Base-by-base conservation (phyloP, 352 stramenopile species). In the Globisporangium polare region DNA sequence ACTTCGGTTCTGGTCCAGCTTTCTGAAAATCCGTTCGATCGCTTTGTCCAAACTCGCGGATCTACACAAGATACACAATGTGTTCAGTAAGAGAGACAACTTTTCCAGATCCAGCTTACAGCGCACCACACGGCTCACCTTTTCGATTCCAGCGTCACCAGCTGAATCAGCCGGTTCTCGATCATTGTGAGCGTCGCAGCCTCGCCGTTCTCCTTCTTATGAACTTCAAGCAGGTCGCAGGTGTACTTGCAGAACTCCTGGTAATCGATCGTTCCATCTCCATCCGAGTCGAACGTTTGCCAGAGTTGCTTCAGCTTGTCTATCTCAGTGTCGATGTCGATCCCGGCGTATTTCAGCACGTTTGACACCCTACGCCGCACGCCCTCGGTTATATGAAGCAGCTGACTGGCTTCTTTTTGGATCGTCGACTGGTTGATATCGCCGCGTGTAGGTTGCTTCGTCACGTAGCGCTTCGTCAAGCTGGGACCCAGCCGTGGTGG, bases 191-290 rank as follows among this genome's bases (percentile, higher is more conserved):
- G 53, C 9, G 63, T 55, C 2, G 26, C 47, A 2, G 54, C 26
- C 20, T 70, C 60, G 24, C 60, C 73, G 18, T 74, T 76, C 15
- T 67, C 68, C 29, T 68, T 71, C 22, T 68, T 69, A 22, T 72
- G 49, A 31, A 72, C 18, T 20, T 81, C 65, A 20, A 78, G 65
- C 12, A 81, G 51, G 45, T 78, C 68, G 15, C 60, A 73, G 3
- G 71, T 75, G 63, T 77, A 78, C n/a, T 66, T 68, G 51, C 71
- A 78, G 53, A 81, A 81, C 56, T 81, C 73, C 29, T 70, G 61
- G 52, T 63, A 81, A 35, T 81, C 73, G 33, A 81, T 78, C 24
- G 74, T 75, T 1, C 71, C 73, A 29, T 78, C 73, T 12, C 71
- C 64, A 33, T 81, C 68, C 20, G 69, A 63, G 53, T 81, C 73